Base-by-base conservation (phyloP, 352 stramenopile genomes). In the Phytopythium sindhum region DNA sequence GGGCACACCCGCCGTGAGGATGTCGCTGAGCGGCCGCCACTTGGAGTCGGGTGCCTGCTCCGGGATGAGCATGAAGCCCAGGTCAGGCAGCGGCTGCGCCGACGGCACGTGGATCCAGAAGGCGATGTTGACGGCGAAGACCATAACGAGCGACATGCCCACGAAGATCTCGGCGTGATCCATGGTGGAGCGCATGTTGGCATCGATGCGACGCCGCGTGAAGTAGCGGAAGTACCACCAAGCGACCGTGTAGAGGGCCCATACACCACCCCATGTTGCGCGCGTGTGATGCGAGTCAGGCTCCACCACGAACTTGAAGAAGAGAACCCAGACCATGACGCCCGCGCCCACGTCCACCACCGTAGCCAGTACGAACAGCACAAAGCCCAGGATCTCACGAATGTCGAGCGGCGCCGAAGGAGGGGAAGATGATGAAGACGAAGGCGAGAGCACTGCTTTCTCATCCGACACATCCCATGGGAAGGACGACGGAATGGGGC, bases 51-150 rank as follows among this genome's bases (percentile, higher is more conserved):
- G 64, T 0, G 73, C 69, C 59, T 88, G 79, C 67, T 88, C 84
- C 2, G 84, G 84, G 47, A 91, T 83, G 31, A 93, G 62, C 69
- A 88, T 77, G 62, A 93, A 93, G 56, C 84, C 84, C 51, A 93
- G 51, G 59, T 93, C 84, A 44, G 77, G 81, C 21, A 93, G 78
- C 26, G 79, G 80, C 37, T 64, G 77, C 14, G 62, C 71, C 21
- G 78, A 70, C 10, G 84, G 84, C 31, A 84, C 76, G 65, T 93
- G 84, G 52, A 93, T 54, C 60, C 84, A 90, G 57, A 89, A 89
- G 39, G 81, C 77, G 44, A 91, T 75, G 68, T 93, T 93, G 50
- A 86, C 79, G 2, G 75, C 77, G 55, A 90, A 84, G 44, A 90
- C 68, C 75, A 88, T 91, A 35, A 73, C 74, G 55, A 88, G 72